A percentile compares a stretch with the other conserved stretches of the same genome.
Evolutionary conservation across 208 protist genomes (phyloP).

Genomic region (Trypanosoma grayi): DNA sequence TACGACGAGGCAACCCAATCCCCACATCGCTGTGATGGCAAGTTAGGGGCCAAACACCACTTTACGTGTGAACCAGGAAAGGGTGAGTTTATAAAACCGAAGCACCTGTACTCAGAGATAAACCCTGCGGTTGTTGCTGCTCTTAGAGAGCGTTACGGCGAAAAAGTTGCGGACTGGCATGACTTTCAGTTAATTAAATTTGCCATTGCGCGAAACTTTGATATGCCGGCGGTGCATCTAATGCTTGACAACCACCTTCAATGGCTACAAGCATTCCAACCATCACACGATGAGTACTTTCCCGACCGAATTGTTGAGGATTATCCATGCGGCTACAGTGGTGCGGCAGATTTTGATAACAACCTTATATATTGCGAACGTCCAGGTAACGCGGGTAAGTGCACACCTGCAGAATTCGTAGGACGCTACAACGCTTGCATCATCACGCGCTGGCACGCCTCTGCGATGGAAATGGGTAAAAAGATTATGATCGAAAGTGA

Average conservation of each 20-base stretch:
- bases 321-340: conserved; percentile 73
- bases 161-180: conserved; percentile 60
- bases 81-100: conserved; percentile 42
- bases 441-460: conserved; percentile 70
- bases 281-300: conserved; percentile 73
- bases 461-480: conserved; percentile 68
- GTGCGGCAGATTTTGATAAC: conserved; percentile 63
- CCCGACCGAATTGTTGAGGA: conserved; percentile 53
- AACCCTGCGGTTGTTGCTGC: conserved; percentile 37
- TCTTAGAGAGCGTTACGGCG: conserved; percentile 57
- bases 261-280: conserved; percentile 60
- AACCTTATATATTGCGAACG: conserved; percentile 86
- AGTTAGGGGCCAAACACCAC: conserved; percentile 46
- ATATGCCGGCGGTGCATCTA: conserved; percentile 67
- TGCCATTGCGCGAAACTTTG: conserved; percentile 74
- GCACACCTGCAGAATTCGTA: conserved; percentile 61
- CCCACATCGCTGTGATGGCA: conserved; percentile 48
- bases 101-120: conserved; percentile 55
- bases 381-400: conserved; percentile 62
- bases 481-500: conserved; percentile 41
- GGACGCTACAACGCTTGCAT: conserved; percentile 50
- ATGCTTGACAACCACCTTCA: conserved; percentile 80
- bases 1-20: conserved; percentile 63
- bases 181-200: conserved; percentile 87
- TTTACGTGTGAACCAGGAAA: conserved; percentile 48